A percentile compares a stretch with the other conserved stretches of the same genome.
phyloP scores from a whole-genome alignment of 75 land plant species.

The Sequoiadendron giganteum region DNA sequence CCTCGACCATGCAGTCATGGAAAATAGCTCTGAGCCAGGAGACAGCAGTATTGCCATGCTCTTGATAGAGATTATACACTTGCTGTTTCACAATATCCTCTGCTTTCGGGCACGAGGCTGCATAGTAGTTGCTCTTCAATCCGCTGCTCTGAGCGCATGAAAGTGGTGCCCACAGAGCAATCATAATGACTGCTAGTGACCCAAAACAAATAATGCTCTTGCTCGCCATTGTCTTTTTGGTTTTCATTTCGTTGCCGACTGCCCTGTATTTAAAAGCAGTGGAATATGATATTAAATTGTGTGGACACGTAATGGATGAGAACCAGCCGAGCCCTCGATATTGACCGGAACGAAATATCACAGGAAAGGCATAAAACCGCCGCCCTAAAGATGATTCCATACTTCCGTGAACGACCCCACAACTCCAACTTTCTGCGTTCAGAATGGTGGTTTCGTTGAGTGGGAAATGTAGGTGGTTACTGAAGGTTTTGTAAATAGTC shows the following conservation, averaged over 20 bases:
- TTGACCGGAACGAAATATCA: neutral
- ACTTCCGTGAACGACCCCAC: too few relatives aligned
- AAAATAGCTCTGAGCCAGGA: too few relatives aligned
- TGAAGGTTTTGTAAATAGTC: too few relatives aligned
- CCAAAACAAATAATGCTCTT: neutral
- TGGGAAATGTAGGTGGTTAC: too few relatives aligned
- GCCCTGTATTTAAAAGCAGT: neutral
- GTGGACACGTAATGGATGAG: neutral
- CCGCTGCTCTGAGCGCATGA: neutral
- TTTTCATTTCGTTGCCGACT: neutral
- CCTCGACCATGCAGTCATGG: conserved; percentile 36
- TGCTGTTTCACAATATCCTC: conserved; percentile 33
- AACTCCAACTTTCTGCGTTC: too few relatives aligned
- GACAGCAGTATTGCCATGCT: too few relatives aligned
- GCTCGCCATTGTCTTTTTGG: neutral
- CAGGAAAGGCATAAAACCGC: too few relatives aligned
- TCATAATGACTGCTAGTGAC: neutral
- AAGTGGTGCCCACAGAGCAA: neutral
- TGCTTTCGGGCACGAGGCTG: conserved; percentile 51
- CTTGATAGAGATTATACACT: too few relatives aligned
- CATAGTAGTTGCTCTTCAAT: conserved; percentile 31
- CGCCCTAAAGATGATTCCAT: too few relatives aligned
- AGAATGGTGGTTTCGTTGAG: too few relatives aligned
- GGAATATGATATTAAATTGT: neutral
- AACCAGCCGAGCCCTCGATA: neutral